These are phyloP conservation scores for Nymphaea thermarum DNA, from an alignment of 164 flowering plant species.

Conservation along the genomic window DNA sequence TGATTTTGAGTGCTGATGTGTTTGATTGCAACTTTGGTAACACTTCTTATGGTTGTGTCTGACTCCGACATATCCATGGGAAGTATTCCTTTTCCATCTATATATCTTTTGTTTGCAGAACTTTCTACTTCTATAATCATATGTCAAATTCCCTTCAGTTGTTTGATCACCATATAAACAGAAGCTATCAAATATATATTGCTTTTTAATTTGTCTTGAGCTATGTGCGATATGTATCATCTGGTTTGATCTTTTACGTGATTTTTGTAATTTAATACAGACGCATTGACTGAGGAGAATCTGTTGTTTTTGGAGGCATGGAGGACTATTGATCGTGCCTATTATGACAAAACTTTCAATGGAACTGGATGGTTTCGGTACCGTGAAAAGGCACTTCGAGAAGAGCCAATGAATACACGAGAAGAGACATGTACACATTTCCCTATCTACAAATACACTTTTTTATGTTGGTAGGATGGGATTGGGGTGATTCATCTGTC, in stretches of 20 bases:
- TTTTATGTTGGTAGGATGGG: not conserved
- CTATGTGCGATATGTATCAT: not conserved
- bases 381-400: constrained; percentile 82
- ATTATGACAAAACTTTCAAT: constrained; percentile 84
- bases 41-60: not conserved
- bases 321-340: constrained; percentile 94
- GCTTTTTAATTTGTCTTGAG: not conserved
- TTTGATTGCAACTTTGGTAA: not conserved
- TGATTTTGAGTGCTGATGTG: not conserved
- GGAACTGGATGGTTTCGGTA: constrained; percentile 98
- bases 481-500: not conserved
- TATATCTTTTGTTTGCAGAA: not conserved
- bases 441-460: not conserved
- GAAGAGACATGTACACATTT: constrained; percentile 71
- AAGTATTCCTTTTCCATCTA: not conserved
- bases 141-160: not conserved
- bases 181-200: not conserved
- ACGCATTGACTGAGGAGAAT: constrained; percentile 89
- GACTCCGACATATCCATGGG: not conserved
- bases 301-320: constrained; percentile 95
- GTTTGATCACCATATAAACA: not conserved
- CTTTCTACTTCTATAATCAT: not conserved
- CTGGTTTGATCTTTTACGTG: not conserved
- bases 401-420: constrained; percentile 88
- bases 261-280: constrained; percentile 20